phyloP scores from a whole-genome alignment of 2,329 filamentous ascomycete genomes.

The Teratosphaeria destructans region DNA sequence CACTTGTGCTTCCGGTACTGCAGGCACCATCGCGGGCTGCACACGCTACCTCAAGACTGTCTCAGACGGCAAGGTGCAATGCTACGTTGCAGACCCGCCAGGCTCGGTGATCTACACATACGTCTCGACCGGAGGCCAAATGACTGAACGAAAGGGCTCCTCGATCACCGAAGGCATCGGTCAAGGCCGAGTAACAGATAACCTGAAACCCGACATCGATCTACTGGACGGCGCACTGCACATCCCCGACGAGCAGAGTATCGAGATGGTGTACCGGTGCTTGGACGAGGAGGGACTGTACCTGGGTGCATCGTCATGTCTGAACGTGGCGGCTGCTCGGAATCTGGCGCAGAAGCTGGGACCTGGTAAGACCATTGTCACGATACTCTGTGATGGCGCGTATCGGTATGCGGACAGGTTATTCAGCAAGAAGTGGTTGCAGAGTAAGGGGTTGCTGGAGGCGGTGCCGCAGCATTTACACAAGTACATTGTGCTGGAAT shows the following conservation, averaged over 20 bases:
- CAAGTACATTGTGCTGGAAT: conserved; percentile 91
- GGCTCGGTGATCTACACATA: conserved; percentile 90
- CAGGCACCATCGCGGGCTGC: conserved; percentile 77
- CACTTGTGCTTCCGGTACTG: conserved; percentile 89
- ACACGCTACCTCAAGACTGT: conserved; percentile 82
- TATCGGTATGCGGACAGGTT: conserved; percentile 91
- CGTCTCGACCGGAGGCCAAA: conserved; percentile 74
- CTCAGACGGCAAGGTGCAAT: conserved; percentile 67
- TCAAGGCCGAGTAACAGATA: conserved; percentile 93
- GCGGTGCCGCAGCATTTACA: conserved; percentile 76
- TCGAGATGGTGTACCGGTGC: conserved; percentile 95
- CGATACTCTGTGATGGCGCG: conserved; percentile 89
- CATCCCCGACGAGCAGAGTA: conserved; percentile 85
- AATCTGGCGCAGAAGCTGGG: conserved; percentile 88
- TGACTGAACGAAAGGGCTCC: conserved; percentile 67
- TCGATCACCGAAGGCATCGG: conserved; percentile 98
- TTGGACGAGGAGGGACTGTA: conserved; percentile 94
- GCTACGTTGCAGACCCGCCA: conserved; percentile 85
- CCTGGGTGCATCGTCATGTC: conserved; percentile 79
- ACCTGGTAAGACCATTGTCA: conserved; percentile 82
- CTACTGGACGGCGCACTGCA: conserved; percentile 74
- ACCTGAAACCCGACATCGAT: conserved; percentile 73
- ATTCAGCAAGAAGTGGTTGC: conserved; percentile 85
- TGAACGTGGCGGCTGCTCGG: conserved; percentile 93
- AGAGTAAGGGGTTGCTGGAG: conserved; percentile 69